These are phyloP conservation scores for Aspergillus carbonarius DNA, from an alignment of 2,329 filamentous ascomycete genomes.

Conservation along the genomic window DNA sequence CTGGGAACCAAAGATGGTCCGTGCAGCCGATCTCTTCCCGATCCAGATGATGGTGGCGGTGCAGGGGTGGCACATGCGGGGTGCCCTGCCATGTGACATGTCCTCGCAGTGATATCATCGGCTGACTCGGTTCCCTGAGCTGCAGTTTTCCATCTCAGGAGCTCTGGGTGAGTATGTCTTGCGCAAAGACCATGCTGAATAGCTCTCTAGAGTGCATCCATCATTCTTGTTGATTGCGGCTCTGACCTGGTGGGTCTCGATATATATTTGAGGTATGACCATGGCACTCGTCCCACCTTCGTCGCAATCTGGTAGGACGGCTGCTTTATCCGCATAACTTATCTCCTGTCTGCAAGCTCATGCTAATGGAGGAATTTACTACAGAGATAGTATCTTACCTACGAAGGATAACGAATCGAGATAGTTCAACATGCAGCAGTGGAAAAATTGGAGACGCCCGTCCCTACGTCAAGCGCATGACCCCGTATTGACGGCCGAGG, in stretches of 20 bases:
- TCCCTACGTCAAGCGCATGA: constrained; percentile 33
- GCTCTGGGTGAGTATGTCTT: background rate
- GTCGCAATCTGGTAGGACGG: background rate
- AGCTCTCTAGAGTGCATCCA: too few relatives aligned
- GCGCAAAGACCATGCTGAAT: background rate
- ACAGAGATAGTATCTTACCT: too few relatives aligned
- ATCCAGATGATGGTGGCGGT: background rate
- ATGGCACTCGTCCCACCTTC: background rate
- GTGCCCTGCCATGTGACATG: constrained; percentile 3
- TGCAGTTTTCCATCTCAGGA: background rate
- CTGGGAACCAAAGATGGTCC: background rate
- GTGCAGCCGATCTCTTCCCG: background rate
- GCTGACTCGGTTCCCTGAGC: background rate
- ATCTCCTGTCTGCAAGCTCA: background rate
- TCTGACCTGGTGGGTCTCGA: background rate
- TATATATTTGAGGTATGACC: background rate
- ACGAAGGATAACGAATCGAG: background rate
- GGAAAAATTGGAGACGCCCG: constrained; percentile 40
- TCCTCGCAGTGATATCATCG: constrained; percentile 6
- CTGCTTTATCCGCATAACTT: background rate
- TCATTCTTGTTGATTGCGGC: background rate
- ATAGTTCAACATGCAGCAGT: constrained; percentile 39
- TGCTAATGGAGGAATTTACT: background rate
- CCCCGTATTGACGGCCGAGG: constrained; percentile 59
- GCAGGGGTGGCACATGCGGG: background rate